phyloP scores from a whole-genome alignment of 305 asterid species.

The Solanum hybrid region DNA sequence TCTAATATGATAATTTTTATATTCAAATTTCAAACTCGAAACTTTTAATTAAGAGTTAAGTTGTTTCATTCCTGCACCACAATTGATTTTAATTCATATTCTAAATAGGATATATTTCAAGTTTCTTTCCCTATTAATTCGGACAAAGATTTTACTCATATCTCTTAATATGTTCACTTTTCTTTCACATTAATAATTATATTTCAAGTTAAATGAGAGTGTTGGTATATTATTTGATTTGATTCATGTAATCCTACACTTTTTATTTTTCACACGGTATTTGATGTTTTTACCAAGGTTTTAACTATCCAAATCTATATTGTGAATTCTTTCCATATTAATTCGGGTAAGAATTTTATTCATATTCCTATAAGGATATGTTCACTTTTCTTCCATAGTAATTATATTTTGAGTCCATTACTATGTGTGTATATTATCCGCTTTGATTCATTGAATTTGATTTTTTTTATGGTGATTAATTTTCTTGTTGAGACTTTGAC shows the following conservation, averaged over 20 bases:
- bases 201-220: background rate
- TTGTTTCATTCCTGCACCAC: too few species aligned
- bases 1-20: too few species aligned
- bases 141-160: background rate
- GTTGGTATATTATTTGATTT: too few species aligned
- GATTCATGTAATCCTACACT: too few species aligned
- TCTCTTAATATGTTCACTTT: background rate
- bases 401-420: background rate
- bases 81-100: background rate
- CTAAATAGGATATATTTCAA: background rate
- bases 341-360: background rate
- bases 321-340: too few species aligned
- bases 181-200: background rate
- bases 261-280: too few species aligned
- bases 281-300: background rate
- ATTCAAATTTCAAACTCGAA: fast-evolving
- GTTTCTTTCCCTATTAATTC: background rate
- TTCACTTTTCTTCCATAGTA: background rate
- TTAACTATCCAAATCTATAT: background rate
- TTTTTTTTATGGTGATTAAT: background rate
- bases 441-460: background rate
- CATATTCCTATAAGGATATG: background rate
- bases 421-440: background rate
- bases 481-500: background rate
- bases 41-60: too few species aligned